Conservation (phyloP, 768 basidiomycete genomes). For the Omphalotus guepiniiformis region DNA sequence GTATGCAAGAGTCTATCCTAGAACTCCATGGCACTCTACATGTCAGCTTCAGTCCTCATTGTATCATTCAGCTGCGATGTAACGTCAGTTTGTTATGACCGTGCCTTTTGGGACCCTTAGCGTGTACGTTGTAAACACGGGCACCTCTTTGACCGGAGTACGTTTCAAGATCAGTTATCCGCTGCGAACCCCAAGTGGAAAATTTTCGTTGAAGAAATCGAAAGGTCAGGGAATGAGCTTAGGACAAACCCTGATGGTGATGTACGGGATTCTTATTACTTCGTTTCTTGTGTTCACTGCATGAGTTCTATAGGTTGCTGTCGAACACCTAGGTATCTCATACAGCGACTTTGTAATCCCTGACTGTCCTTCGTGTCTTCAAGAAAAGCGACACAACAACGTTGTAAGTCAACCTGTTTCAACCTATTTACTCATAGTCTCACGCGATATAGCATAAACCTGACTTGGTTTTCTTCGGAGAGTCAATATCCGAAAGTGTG, state of each 20-base stretch:
- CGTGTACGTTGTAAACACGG: slow-evolving; percentile 74
- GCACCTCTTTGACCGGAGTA: slow-evolving; percentile 61
- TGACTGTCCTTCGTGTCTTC: slow-evolving; percentile 63
- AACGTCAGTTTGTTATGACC: not conserved
- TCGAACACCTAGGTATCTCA: slow-evolving; percentile 63
- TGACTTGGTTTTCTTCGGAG: slow-evolving; percentile 85
- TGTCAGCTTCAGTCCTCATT: slow-evolving; percentile 33
- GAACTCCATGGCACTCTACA: slow-evolving; percentile 90
- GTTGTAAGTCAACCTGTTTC: slow-evolving; percentile 42
- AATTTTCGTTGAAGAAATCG: slow-evolving; percentile 59
- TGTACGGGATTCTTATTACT: slow-evolving; percentile 44
- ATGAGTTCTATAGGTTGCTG: slow-evolving; percentile 54
- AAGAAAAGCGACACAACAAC: slow-evolving; percentile 51
- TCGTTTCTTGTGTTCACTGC: not conserved
- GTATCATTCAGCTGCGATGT: not conserved
- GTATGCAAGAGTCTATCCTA: slow-evolving; percentile 43
- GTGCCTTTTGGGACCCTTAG: slow-evolving; percentile 27
- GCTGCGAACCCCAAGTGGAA: slow-evolving; percentile 77
- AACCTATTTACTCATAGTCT: not conserved
- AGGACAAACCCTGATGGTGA: slow-evolving; percentile 94
- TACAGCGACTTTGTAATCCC: slow-evolving; percentile 81
- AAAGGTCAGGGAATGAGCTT: slow-evolving; percentile 50
- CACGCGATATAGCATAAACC: slow-evolving; percentile 59
- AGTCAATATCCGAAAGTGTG: slow-evolving; percentile 66
- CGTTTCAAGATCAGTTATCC: slow-evolving; percentile 74